phyloP scores from a whole-genome alignment of 1,284 basidiomycete species.

The Chondrostereum purpureum region DNA sequence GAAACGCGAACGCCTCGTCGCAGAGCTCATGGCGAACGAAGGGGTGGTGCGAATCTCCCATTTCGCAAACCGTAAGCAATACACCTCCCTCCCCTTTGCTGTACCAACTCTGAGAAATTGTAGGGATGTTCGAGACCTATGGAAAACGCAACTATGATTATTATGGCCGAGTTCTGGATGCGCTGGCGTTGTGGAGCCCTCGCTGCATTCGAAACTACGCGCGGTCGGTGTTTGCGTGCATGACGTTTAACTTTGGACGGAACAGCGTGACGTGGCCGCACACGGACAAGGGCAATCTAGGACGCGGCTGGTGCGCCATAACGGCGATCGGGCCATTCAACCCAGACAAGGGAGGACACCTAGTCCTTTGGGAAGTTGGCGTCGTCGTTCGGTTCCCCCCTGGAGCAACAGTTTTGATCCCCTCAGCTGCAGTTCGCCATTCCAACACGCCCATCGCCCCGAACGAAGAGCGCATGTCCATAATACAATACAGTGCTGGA shows the following conservation, averaged over 20 bases:
- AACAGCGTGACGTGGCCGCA: constrained; percentile 3
- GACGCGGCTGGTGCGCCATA: constrained; percentile 7
- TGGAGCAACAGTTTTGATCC: constrained; percentile 8
- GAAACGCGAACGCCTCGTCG: no score
- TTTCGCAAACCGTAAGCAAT: no score
- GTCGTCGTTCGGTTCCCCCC: constrained; percentile 8
- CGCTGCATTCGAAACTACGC: not conserved
- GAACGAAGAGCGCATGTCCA: constrained; percentile 5
- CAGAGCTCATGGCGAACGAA: no score
- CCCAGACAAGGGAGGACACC: constrained; percentile 3
- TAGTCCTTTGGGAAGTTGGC: constrained; percentile 8
- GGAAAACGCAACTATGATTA: no score
- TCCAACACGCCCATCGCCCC: constrained; percentile 4
- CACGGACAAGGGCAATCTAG: constrained; percentile 5
- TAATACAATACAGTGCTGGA: constrained; percentile 11
- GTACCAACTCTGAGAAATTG: no score
- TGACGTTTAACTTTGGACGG: constrained; percentile 8
- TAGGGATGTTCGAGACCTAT: no score
- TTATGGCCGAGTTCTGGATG: no score
- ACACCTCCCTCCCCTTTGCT: no score
- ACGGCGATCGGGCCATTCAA: constrained; percentile 5
- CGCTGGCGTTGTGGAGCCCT: not conserved
- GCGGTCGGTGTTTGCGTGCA: constrained; percentile 3
- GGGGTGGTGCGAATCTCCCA: no score
- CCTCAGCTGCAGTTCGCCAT: constrained; percentile 5